These are phyloP conservation scores for Gossypium laxum DNA, from an alignment of 441 rosid genomes.

Conservation along the genomic window DNA sequence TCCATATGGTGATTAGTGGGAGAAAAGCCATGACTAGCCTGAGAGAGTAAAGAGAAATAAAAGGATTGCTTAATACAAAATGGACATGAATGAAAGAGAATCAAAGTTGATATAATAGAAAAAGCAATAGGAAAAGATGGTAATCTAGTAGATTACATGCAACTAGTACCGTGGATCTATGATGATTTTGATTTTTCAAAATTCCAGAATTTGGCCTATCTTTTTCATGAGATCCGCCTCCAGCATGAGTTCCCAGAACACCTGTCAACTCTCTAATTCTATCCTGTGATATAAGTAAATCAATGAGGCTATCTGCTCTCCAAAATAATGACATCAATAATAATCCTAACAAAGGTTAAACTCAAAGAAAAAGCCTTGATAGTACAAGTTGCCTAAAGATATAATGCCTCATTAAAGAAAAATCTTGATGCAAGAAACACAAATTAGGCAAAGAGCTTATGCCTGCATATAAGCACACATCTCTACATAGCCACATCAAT, in stretches of 20 bases:
- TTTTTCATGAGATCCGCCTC: slow-evolving; percentile 30
- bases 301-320: slow-evolving; percentile 1
- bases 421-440: slow-evolving; percentile 3
- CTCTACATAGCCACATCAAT: neutral
- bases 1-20: slow-evolving; percentile 20
- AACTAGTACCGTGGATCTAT: slow-evolving; percentile 36
- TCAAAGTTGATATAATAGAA: slow-evolving; percentile 9
- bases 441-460: neutral
- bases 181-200: slow-evolving; percentile 28
- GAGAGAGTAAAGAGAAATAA: slow-evolving; percentile 15
- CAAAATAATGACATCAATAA: neutral
- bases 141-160: slow-evolving; percentile 33
- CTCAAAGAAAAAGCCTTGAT: slow-evolving; percentile 3
- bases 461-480: neutral
- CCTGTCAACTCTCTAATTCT: slow-evolving; percentile 49
- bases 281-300: slow-evolving; percentile 43
- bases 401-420: neutral
- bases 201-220: slow-evolving; percentile 21
- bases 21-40: slow-evolving; percentile 30
- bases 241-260: slow-evolving; percentile 30
- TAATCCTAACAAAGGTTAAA: slow-evolving; percentile 1
- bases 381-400: neutral
- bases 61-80: neutral
- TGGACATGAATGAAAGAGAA: neutral
- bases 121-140: slow-evolving; percentile 9